These are phyloP conservation scores for Saccharomyces cerevisiae DNA, from an alignment of 805 yeast genomes.

Conservation along the genomic window DNA sequence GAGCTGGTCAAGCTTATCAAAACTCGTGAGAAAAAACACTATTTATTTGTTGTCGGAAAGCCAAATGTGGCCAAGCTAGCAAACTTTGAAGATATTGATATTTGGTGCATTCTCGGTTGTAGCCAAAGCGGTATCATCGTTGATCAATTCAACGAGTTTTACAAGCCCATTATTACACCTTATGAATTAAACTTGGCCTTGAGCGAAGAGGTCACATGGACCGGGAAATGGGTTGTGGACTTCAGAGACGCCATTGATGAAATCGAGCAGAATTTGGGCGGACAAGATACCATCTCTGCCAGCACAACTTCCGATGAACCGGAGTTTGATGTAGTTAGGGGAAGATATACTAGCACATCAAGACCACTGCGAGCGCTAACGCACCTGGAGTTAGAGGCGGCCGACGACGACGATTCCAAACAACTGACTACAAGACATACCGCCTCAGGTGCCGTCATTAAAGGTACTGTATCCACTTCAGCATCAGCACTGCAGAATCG, in stretches of 20 bases:
- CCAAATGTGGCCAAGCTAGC: conserved; percentile 97
- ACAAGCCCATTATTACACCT: conserved; percentile 88
- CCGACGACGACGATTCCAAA: conserved; percentile 18
- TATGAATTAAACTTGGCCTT: conserved; percentile 82
- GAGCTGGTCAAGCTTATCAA: conserved; percentile 52
- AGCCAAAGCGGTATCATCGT: conserved; percentile 87
- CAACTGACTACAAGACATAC: conserved; percentile 44
- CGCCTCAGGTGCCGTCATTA: conserved; percentile 53
- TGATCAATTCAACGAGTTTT: conserved; percentile 71
- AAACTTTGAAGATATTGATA: conserved; percentile 86
- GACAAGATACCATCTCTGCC: conserved; percentile 7
- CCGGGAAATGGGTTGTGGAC: conserved; percentile 87
- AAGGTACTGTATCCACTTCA: conserved; percentile 81
- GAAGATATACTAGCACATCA: conserved; percentile 57
- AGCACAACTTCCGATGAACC: conserved; percentile 36
- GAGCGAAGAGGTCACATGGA: conserved; percentile 71
- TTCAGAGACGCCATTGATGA: conserved; percentile 47
- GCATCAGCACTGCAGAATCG: conserved; percentile 66
- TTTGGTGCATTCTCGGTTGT: conserved; percentile 93
- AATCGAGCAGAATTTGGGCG: conserved; percentile 28
- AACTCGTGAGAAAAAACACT: conserved; percentile 80
- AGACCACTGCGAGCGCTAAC: conserved; percentile 64
- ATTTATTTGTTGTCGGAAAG: conserved; percentile 92
- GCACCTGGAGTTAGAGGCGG: conserved; percentile 55
- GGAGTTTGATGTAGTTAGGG: conserved; percentile 82